Base-by-base conservation (phyloP, 352 stramenopile species). In the Globisporangium camurandrum region DNA sequence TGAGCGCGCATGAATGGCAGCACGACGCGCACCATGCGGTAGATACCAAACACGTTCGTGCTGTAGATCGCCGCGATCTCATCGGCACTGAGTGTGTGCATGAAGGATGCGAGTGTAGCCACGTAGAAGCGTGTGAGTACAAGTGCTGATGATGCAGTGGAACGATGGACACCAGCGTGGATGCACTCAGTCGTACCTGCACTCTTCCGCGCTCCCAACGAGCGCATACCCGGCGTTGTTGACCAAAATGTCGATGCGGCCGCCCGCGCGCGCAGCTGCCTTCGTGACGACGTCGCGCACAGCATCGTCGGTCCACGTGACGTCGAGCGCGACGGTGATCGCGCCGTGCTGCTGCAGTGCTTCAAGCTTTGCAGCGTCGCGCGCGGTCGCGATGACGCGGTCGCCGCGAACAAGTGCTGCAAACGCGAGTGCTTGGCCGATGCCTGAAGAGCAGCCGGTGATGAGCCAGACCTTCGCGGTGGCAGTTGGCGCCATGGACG, bases 161-260 rank as follows among this genome's bases (percentile, higher is more conserved):
- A n/a, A n/a, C n/a, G n/a, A n/a, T n/a, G n/a, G n/a, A n/a, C n/a
- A n/a, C n/a, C n/a, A n/a, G n/a, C n/a, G n/a, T n/a, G n/a, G n/a
- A n/a, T n/a, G n/a, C n/a, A n/a, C n/a, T n/a, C n/a, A n/a, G n/a
- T 34, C 36, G 14, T n/a, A 40, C 60, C 59, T 70, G 57, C 59
- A 67, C 54, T 75, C 67, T 37, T 78, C 68, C 19, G 69, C 59
- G 8, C 56, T 59, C 3, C 66, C 69, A 45, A 64, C 46, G 23
- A 73, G 57, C 26, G 64, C 44, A 39, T 78, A 71, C 19, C 61
- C 66, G 19, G 66, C 66, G 54, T 79, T 79, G 49, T 79, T 75
- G 9, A 75, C 64, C n/a, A 79, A 49, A 11, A 76, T 49, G 53
- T 73, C 67, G 51, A 79, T 64, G 4, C 46, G 46, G 38, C 39